Evolutionary conservation across 116 monocot genomes (phyloP).

Genomic region (Thalassia testudinum): DNA sequence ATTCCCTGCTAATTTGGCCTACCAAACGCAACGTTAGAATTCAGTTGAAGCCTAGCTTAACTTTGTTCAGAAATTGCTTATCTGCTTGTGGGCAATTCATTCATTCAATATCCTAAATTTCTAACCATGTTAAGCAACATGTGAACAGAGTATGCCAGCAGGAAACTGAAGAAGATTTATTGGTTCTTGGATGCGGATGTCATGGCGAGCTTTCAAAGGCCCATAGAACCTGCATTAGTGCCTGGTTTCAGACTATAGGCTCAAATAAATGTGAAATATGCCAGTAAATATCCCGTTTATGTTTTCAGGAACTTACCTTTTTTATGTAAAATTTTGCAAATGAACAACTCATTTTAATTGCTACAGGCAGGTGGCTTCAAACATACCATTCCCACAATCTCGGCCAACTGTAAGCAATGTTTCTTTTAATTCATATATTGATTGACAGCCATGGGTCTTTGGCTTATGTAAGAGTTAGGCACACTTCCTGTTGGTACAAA

Average conservation of each 20-base stretch:
- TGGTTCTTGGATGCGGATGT: constrained; percentile 71
- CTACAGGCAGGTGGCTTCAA: constrained; percentile 66
- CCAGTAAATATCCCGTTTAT: constrained; percentile 39
- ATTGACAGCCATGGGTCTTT: too few species aligned
- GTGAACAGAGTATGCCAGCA: constrained; percentile 72
- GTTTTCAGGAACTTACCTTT: background rate
- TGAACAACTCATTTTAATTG: background rate
- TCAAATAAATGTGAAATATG: constrained; percentile 93
- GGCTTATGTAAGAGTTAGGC: too few species aligned
- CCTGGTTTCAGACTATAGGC: constrained; percentile 78
- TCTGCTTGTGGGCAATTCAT: too few species aligned
- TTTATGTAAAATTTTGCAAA: background rate
- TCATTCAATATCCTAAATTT: too few species aligned
- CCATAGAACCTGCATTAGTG: constrained; percentile 56
- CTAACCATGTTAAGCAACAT: too few species aligned
- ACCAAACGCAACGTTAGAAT: too few species aligned
- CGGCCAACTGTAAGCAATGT: constrained; percentile 47
- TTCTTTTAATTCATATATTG: too few species aligned
- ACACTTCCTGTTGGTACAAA: too few species aligned
- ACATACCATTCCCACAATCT: constrained; percentile 46
- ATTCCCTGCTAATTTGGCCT: too few species aligned
- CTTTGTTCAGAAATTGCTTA: too few species aligned
- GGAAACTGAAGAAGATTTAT: constrained; percentile 48
- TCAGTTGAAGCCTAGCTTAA: too few species aligned
- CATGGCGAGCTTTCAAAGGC: constrained; percentile 75